Percentiles rank a stretch among this genome's conserved stretches.
phyloP scores from a whole-genome alignment of 345 rosid genomes.

The Aquilaria yunnanensis region DNA sequence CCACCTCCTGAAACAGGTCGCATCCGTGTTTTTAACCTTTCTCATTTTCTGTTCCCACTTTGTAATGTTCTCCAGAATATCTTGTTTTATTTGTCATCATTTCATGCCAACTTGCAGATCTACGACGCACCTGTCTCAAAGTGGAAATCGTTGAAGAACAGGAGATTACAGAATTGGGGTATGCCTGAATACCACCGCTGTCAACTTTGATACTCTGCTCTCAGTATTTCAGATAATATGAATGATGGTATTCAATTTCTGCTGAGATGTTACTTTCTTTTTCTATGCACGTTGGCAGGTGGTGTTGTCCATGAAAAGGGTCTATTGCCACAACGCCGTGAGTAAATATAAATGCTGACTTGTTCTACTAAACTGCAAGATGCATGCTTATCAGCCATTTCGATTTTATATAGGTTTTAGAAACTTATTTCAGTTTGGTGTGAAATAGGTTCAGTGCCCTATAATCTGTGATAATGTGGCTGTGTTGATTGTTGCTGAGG shows the following conservation, averaged over 20 bases:
- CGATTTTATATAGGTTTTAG: neutral
- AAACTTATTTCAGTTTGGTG: neutral
- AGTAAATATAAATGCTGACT: constrained; percentile 20
- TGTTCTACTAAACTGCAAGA: neutral
- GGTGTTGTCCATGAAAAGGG: constrained; percentile 98
- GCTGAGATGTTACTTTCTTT: constrained; percentile 4
- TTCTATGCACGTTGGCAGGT: constrained; percentile 40
- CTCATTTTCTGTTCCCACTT: neutral
- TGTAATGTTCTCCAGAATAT: neutral
- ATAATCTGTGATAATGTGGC: neutral
- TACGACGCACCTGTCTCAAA: constrained; percentile 62
- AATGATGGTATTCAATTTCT: neutral
- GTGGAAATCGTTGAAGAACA: constrained; percentile 84
- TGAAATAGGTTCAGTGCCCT: neutral
- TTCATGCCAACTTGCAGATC: constrained; percentile 30
- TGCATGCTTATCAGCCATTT: neutral
- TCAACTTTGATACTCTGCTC: neutral
- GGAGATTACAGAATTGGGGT: constrained; percentile 97
- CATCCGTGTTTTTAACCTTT: neutral
- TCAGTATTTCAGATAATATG: neutral
- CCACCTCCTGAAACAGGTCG: constrained; percentile 51
- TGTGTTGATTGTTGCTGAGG: neutral
- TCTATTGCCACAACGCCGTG: constrained; percentile 82
- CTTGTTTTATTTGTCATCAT: neutral
- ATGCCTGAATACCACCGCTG: constrained; percentile 8